Evolutionary conservation across 2,329 filamentous ascomycete genomes (phyloP).

Genomic region (Venturia aucupariae): DNA sequence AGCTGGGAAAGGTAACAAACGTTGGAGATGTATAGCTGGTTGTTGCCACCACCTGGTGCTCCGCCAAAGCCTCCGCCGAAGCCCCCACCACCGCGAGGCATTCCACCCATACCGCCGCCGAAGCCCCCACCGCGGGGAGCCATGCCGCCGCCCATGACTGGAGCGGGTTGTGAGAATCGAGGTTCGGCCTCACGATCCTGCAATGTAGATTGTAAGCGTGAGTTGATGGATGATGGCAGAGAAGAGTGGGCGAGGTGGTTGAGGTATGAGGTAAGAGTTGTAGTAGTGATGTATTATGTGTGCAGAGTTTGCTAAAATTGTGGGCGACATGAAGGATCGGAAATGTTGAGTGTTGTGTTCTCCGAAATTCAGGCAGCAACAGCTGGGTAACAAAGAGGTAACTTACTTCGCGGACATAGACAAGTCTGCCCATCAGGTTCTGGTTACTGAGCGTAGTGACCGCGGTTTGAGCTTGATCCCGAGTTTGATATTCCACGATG

Average conservation of each 20-base stretch:
- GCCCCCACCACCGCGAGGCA: slow-evolving; percentile 36
- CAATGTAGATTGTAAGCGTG: neutral
- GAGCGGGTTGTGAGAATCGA: slow-evolving; percentile 70
- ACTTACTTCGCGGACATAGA: slow-evolving; percentile 92
- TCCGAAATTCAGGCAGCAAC: neutral
- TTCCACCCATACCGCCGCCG: slow-evolving; percentile 28
- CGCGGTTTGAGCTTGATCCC: slow-evolving; percentile 96
- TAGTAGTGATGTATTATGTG: neutral
- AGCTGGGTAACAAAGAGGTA: neutral
- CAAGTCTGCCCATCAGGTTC: slow-evolving; percentile 94
- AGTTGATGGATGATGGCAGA: neutral
- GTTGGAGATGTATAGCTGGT: slow-evolving; percentile 96
- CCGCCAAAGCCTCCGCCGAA: slow-evolving; percentile 38
- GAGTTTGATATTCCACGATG: slow-evolving; percentile 99
- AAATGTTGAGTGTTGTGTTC: slow-evolving; percentile 15
- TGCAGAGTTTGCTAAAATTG: neutral
- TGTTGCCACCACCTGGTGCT: slow-evolving; percentile 50
- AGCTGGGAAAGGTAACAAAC: slow-evolving; percentile 56
- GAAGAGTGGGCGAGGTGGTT: neutral
- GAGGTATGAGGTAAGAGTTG: too few relatives aligned
- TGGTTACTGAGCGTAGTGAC: slow-evolving; percentile 98
- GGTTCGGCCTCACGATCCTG: slow-evolving; percentile 97
- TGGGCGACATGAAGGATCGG: slow-evolving; percentile 11
- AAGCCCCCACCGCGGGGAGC: slow-evolving; percentile 36
- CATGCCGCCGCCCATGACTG: slow-evolving; percentile 30